Evolutionary conservation across 768 basidiomycete species (phyloP), one percentile per base, ranked within the genome.

Genomic region (Leccinum subgranulosum): DNA sequence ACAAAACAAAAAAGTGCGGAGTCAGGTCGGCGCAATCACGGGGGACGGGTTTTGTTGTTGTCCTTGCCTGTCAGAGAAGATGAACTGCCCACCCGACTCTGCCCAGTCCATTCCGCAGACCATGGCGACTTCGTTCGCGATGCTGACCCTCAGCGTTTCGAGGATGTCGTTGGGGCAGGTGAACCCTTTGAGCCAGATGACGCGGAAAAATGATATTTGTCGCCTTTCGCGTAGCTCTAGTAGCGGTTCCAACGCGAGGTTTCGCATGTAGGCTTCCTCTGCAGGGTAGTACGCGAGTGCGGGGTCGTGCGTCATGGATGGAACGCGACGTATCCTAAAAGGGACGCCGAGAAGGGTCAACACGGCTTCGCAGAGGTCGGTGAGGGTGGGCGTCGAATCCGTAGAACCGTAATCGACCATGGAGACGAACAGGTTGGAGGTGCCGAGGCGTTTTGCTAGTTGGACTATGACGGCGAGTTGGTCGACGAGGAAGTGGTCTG

Each of bases 31-130:
- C 31, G 25, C 8, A 17, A 10, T 25, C 17, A 5, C 21, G 6
- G 11, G 23, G 28, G 15, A 7, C 2, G 4, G 14, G 29, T 5
- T 25, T 31, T 0, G 72, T 28, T 28, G 9, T 29, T 29, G 29
- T 15, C 11, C 86, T 50, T 62, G 92, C 94, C 96, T 81, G 73
- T 98, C 96, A 17, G 95, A 98, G 75, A 97, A 98, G 63, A 98
- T 94, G 79, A 98, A 99, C 74, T 93, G 90, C 0, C 94, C 94
- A 61, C 94, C 92, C 66, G 94, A 90, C 73, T 99, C 95, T 11
- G 94, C 96, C 97, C 97, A 99, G 69, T 99, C 97, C 96, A 98
- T 98, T n/a, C 95, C 96, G 69, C 97, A 98, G 2, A 98, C 94
- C 92, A 99, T 93, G 0, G 94, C 92, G 3, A 97, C 97, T 63